Conservation (phyloP, 163 green algal species). For the Chloromonas sp. region DNA sequence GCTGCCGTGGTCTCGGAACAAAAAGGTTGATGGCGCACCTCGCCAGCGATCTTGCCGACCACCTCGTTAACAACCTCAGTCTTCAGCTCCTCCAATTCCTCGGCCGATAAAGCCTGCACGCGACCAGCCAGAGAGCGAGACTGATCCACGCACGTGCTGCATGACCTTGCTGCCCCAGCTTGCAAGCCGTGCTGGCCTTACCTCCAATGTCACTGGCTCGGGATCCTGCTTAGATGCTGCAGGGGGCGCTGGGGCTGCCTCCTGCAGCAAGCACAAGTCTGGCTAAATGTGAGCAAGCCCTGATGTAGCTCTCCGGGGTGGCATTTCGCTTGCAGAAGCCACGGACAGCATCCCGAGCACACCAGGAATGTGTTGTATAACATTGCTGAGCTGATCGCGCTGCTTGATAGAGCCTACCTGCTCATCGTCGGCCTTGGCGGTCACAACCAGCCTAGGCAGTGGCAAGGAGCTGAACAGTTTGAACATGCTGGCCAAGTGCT, state of each 20-base stretch:
- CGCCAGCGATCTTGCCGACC: conserved; percentile 35
- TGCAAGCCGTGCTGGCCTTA: neutral
- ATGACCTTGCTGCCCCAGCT: no score
- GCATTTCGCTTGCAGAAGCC: no score
- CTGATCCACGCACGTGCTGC: no score
- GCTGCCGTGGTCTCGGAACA: no score
- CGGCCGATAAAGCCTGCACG: conserved; percentile 22
- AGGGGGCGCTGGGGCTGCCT: conserved; percentile 13
- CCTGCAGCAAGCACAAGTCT: neutral
- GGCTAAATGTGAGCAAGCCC: no score
- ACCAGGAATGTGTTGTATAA: no score
- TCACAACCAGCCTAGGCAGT: neutral
- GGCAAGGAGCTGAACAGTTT: neutral
- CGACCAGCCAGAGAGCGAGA: neutral
- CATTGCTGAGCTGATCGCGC: no score
- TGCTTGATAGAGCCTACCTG: neutral
- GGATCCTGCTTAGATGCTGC: conserved; percentile 5
- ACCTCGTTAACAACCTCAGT: conserved; percentile 36
- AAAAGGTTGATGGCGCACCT: conserved; percentile 11
- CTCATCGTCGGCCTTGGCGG: neutral
- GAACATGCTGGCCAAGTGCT: neutral
- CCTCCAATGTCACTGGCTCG: conserved; percentile 17
- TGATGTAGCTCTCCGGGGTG: no score
- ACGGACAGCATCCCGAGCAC: no score
- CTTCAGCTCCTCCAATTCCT: conserved; percentile 46